phyloP scores from a whole-genome alignment of 495 filamentous ascomycete genomes.

The Friedmanniomyces simplex region DNA sequence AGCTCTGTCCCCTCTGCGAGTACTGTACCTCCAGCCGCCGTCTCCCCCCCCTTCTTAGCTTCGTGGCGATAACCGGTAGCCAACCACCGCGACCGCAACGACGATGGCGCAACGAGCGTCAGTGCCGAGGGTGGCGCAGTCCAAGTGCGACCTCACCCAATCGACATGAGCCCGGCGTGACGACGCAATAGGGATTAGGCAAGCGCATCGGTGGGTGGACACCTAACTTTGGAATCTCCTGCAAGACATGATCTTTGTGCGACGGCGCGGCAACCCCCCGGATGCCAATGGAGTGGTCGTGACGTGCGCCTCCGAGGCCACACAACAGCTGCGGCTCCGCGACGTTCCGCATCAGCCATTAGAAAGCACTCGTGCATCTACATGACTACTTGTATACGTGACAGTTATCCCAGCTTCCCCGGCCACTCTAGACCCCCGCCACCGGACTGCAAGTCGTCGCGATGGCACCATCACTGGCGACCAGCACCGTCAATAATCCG shows the following conservation, averaged over 20 bases:
- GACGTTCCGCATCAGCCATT: background rate
- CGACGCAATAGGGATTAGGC: too few relatives aligned
- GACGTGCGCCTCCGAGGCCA: background rate
- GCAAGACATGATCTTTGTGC: too few relatives aligned
- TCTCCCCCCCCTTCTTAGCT: background rate
- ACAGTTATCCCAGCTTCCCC: background rate
- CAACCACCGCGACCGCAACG: too few relatives aligned
- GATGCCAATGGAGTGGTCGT: background rate
- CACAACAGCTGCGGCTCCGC: background rate
- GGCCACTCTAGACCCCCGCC: background rate
- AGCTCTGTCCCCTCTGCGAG: background rate
- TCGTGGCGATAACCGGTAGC: background rate
- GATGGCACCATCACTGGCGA: background rate
- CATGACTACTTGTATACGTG: background rate
- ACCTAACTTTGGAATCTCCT: too few relatives aligned
- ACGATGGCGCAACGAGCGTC: background rate
- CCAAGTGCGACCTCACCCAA: too few relatives aligned
- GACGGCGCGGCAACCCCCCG: background rate
- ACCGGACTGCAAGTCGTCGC: background rate
- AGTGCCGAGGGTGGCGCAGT: too few relatives aligned
- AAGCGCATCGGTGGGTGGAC: too few relatives aligned
- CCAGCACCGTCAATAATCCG: background rate
- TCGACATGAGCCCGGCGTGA: too few relatives aligned
- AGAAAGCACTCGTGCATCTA: background rate
- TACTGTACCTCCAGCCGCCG: too few relatives aligned